Base-by-base conservation (phyloP, 2,329 filamentous ascomycete species). In the Aspergillus pseudotamarii region DNA sequence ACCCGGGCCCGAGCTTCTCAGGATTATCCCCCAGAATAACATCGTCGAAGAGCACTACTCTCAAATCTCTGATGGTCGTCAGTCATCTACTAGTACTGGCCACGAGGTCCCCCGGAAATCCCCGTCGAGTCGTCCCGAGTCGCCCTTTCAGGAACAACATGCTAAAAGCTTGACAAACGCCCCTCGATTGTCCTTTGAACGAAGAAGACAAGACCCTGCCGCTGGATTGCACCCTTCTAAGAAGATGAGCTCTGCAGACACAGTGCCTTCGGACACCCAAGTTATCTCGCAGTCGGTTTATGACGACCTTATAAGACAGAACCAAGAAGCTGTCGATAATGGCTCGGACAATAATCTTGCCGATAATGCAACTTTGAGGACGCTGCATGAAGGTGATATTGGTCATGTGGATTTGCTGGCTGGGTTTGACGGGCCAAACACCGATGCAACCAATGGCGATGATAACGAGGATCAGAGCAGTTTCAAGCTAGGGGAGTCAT, bases 251-350 rank as follows among this genome's bases (percentile, higher is more conserved):
- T 73, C 73, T 26, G 72, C 70, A 32, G 74, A 76, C n/a, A 71
- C 71, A 51, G 68, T 69, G 4, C 73, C 77, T 28, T 75, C 76
- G 26, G 79, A 81, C 64, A 82, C 80, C 11, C 80, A 82, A 67
- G 75, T 78, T 19, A 71, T 82, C 48, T 81, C 80, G 6, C 80
- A 80, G 61, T 81, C 80, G 14, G 75, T 79, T 26, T 80, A 76
- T 58, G 79, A 81, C 60, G 73, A 71, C 23, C 69, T 81, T 41
- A 74, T 81, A 45, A 71, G 71, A 53, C 72, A 75, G 58, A 80
- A 78, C 66, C 72, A 72, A 56, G 73, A 75, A 26, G 72, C 70
- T 12, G 65, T 70, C 21, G 69, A 71, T 34, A 65, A 67, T 26
- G 69, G 62, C 26, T 65, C 62, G 46, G 72, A 69, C 41, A 68